Conservation (phyloP, 805 yeast species). For the Ogataea dorogensis region DNA sequence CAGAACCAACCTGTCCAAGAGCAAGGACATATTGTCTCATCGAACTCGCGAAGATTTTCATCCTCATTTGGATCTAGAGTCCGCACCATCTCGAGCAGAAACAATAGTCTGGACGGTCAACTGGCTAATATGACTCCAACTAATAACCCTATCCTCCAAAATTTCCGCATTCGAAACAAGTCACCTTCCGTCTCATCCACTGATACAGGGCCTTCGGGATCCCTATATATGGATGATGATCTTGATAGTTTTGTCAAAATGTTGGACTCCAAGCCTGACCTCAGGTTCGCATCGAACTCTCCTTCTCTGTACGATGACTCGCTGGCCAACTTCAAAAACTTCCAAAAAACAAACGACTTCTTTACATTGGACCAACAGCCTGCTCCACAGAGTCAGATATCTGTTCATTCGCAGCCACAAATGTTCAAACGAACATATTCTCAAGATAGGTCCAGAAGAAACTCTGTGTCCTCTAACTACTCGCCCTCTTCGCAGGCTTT, state of each 20-base stretch:
- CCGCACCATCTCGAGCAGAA: conserved; percentile 26
- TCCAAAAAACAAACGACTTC: conserved; percentile 29
- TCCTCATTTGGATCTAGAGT: conserved; percentile 70
- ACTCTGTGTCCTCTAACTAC: conserved; percentile 25
- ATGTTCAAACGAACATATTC: conserved; percentile 19
- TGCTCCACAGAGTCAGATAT: neutral
- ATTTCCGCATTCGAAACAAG: conserved; percentile 25
- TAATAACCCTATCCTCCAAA: conserved; percentile 26
- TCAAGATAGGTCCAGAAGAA: conserved; percentile 17
- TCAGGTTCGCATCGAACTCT: conserved; percentile 31
- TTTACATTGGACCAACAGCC: conserved; percentile 19
- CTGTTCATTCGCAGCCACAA: conserved; percentile 8
- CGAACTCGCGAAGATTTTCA: conserved; percentile 56
- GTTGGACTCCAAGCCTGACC: conserved; percentile 37
- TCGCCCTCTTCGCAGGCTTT: conserved; percentile 26
- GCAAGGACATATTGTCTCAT: conserved; percentile 18
- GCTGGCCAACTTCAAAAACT: conserved; percentile 28
- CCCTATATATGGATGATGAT: conserved; percentile 33
- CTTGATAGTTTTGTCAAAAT: conserved; percentile 35
- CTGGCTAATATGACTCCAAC: conserved; percentile 18
- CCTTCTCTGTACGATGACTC: conserved; percentile 30
- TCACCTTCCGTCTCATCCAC: conserved; percentile 26
- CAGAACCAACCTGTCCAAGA: conserved; percentile 11
- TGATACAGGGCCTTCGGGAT: conserved; percentile 28
- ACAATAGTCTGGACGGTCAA: conserved; percentile 32